These are phyloP conservation scores for Glebionis coronaria DNA, from an alignment of 129 eudicot genomes.

Conservation along the genomic window DNA sequence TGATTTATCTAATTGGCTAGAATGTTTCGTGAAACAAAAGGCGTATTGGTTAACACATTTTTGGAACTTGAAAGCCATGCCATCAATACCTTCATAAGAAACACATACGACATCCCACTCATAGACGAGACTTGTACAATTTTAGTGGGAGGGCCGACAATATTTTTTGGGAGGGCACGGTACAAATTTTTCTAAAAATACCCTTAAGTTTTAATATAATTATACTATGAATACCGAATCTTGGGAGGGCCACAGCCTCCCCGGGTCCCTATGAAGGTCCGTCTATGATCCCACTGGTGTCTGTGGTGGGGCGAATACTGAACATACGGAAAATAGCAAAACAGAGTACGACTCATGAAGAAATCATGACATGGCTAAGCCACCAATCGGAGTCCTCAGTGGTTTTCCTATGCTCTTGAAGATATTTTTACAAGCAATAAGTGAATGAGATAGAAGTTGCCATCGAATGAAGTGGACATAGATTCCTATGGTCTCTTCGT, in stretches of 20 bases:
- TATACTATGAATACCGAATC: too few species aligned
- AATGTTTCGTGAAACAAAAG: slow-evolving; percentile 29
- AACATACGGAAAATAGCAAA: neutral
- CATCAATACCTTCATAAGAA: neutral
- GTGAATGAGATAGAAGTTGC: slow-evolving; percentile 32
- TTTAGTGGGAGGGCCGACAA: too few species aligned
- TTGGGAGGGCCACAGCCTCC: too few species aligned
- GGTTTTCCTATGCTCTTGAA: slow-evolving; percentile 46
- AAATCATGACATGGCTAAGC: slow-evolving; percentile 26
- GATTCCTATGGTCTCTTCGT: slow-evolving; percentile 43
- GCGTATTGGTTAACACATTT: slow-evolving; percentile 28
- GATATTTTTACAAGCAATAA: slow-evolving; percentile 26
- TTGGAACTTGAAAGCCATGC: slow-evolving; percentile 25
- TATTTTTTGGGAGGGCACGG: too few species aligned
- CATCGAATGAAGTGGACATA: slow-evolving; percentile 22
- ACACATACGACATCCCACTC: neutral
- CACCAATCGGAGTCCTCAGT: slow-evolving; percentile 29
- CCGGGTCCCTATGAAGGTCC: too few species aligned
- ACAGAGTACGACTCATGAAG: neutral
- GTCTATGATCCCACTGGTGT: slow-evolving; percentile 11
- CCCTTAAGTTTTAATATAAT: too few species aligned
- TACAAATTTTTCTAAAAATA: too few species aligned
- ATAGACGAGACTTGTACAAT: too few species aligned
- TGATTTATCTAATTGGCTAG: slow-evolving; percentile 6
- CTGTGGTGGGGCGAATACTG: slow-evolving; percentile 11